Conservation (phyloP, 768 basidiomycete genomes). For the Royoungia palumana region DNA sequence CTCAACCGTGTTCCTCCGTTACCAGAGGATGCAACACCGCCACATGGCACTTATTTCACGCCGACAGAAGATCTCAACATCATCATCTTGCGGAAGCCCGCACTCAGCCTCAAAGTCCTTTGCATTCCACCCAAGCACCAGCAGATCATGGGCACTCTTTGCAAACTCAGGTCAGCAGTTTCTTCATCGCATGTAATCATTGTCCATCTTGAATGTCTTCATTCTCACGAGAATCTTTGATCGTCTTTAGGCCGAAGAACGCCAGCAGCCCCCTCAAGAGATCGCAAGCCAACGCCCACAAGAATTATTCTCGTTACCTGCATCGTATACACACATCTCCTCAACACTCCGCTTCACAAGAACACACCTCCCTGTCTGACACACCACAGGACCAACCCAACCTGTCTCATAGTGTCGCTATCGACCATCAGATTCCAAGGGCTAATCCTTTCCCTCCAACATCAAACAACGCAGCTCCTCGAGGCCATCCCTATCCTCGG, state of each 20-base stretch:
- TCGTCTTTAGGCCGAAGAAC: background rate
- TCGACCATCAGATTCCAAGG: constrained; percentile 2
- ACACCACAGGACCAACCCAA: background rate
- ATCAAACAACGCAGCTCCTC: background rate
- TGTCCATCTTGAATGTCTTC: no score
- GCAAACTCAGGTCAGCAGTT: constrained; percentile 6
- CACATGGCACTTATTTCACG: constrained; percentile 11
- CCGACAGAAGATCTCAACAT: background rate
- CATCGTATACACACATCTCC: constrained; percentile 1
- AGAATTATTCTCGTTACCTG: constrained; percentile 14
- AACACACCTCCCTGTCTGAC: background rate
- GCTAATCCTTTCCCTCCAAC: constrained; percentile 4
- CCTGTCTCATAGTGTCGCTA: background rate
- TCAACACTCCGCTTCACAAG: background rate
- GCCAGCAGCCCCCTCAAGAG: background rate
- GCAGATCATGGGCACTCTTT: no score
- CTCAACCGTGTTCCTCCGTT: background rate
- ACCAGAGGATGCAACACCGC: constrained; percentile 5
- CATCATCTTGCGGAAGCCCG: background rate
- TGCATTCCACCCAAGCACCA: background rate
- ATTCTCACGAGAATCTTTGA: background rate
- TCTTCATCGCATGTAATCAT: no score
- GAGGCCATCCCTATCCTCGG: constrained; percentile 1
- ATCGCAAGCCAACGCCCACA: constrained; percentile 23
- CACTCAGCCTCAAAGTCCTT: background rate